Conservation (phyloP, 768 basidiomycete genomes). For the Tylopilus subfusipes region DNA sequence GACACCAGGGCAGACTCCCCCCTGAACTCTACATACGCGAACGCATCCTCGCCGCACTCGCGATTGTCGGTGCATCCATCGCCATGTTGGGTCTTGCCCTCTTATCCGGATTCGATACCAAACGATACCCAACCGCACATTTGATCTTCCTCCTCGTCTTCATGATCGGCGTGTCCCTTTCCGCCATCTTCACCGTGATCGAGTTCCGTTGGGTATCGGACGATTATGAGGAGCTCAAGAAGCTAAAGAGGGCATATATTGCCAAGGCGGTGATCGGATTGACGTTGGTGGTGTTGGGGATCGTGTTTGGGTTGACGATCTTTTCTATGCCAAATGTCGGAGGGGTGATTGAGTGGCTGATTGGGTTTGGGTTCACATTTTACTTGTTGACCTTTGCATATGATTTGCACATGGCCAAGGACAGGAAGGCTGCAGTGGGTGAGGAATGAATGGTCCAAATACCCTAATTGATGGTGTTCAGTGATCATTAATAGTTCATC, state of each 20-base stretch:
- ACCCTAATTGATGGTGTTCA: background rate
- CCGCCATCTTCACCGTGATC: conserved; percentile 68
- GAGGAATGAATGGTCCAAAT: conserved; percentile 6
- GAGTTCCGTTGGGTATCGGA: conserved; percentile 70
- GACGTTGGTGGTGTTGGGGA: conserved; percentile 55
- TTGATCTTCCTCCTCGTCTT: conserved; percentile 65
- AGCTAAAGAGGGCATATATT: conserved; percentile 53
- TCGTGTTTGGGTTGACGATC: conserved; percentile 58
- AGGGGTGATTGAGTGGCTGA: conserved; percentile 72
- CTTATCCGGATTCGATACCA: conserved; percentile 61
- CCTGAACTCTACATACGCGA: conserved; percentile 58
- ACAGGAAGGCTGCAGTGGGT: background rate
- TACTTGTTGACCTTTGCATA: conserved; percentile 71
- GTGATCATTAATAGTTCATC: no score
- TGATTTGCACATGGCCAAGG: conserved; percentile 60
- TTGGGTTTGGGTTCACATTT: conserved; percentile 68
- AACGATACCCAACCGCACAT: conserved; percentile 47
- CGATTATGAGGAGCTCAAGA: conserved; percentile 43
- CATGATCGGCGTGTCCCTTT: conserved; percentile 66
- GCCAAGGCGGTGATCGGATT: conserved; percentile 59
- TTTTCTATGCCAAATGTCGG: conserved; percentile 46
- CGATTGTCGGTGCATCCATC: conserved; percentile 57
- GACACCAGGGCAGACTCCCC: conserved; percentile 65
- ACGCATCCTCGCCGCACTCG: conserved; percentile 49
- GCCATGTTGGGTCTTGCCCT: conserved; percentile 65